Conservation (phyloP, 371 early-diverging fungal species). For the Massospora cicadina region DNA sequence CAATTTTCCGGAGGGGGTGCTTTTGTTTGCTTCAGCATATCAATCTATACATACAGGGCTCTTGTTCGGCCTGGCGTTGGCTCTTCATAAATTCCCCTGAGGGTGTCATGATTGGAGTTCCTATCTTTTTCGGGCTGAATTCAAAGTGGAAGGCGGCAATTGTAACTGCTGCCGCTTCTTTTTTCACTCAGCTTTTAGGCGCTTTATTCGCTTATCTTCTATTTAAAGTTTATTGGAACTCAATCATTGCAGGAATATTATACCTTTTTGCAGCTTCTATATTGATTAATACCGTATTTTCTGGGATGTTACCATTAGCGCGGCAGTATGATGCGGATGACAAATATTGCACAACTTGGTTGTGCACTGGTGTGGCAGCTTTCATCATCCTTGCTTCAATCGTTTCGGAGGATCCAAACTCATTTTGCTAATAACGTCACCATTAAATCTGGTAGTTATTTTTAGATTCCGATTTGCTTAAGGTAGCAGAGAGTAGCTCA, state of each 20-base stretch:
- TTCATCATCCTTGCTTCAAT: neutral
- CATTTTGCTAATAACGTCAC: too few relatives aligned
- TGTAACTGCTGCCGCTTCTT: constrained; percentile 6
- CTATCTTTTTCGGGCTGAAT: constrained; percentile 11
- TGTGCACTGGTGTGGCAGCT: neutral
- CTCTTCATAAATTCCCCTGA: constrained; percentile 16
- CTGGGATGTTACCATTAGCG: constrained; percentile 15
- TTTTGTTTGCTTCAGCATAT: constrained; percentile 12
- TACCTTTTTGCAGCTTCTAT: constrained; percentile 12
- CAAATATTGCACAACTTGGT: constrained; percentile 5
- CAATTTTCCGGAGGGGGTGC: constrained; percentile 16
- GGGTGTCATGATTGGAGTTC: constrained; percentile 15
- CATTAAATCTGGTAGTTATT: too few relatives aligned
- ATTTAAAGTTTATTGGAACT: constrained; percentile 13
- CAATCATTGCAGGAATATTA: constrained; percentile 10
- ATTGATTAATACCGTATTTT: constrained; percentile 12
- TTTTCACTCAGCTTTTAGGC: constrained; percentile 13
- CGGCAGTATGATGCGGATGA: constrained; percentile 11
- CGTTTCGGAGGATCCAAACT: neutral
- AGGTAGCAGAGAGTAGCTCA: too few relatives aligned
- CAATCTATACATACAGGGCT: constrained; percentile 9
- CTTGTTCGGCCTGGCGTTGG: constrained; percentile 14
- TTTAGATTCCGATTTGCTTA: too few relatives aligned
- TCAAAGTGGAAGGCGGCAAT: constrained; percentile 12
- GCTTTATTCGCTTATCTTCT: constrained; percentile 12